Evolutionary conservation across 2,329 filamentous ascomycete genomes (phyloP).

Genomic region (Pleomassaria siparia): DNA sequence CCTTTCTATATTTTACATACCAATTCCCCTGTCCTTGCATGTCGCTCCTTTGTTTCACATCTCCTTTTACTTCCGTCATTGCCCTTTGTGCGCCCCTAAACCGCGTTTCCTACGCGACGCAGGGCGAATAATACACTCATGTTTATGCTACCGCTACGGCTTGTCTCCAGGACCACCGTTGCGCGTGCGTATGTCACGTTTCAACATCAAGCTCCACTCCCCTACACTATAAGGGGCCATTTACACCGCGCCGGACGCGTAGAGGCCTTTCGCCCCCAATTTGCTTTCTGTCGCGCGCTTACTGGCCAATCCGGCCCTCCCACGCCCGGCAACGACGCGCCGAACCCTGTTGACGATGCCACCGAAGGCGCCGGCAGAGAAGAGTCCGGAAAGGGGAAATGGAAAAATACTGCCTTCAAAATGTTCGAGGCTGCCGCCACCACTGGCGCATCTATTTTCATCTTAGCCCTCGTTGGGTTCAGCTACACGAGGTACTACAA

Average conservation of each 20-base stretch:
- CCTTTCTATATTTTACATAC: background rate
- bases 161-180: conserved; percentile 15
- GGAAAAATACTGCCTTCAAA: conserved; percentile 49
- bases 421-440: conserved; percentile 56
- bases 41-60: conserved; percentile 5
- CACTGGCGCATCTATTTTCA: conserved; percentile 53
- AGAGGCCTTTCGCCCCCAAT: conserved; percentile 5
- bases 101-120: conserved; percentile 23
- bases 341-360: conserved; percentile 43
- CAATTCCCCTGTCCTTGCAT: too few relatives aligned
- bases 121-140: conserved; percentile 23
- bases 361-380: conserved; percentile 19
- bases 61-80: conserved; percentile 11
- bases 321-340: conserved; percentile 40
- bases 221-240: conserved; percentile 13
- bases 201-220: conserved; percentile 11
- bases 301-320: conserved; percentile 40
- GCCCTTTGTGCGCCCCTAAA: conserved; percentile 8
- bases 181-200: conserved; percentile 22
- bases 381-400: conserved; percentile 22
- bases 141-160: conserved; percentile 37
- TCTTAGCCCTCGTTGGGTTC: conserved; percentile 51
- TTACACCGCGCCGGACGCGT: conserved; percentile 30
- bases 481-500: conserved; percentile 70
- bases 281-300: conserved; percentile 23